Evolutionary conservation across 2,329 filamentous ascomycete genomes (phyloP), one percentile per base, ranked within the genome.

Genomic region (Beauveria sp.): DNA sequence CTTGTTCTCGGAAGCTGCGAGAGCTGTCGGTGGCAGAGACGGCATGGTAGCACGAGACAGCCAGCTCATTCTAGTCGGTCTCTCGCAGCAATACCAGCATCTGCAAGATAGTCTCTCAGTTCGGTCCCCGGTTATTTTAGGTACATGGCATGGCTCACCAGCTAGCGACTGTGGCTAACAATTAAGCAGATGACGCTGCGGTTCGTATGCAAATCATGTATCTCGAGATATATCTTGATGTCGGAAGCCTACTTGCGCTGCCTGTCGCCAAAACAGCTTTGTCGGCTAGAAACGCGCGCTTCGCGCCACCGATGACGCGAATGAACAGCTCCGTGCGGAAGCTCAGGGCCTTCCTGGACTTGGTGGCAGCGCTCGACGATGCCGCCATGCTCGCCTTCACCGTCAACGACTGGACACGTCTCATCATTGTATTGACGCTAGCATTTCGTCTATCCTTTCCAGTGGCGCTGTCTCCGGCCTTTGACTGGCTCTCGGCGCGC

Each of bases 221-320:
- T 41, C 34, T 63, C 40, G 62, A 63, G 9, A 43, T 59, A 8
- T 63, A 62, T n/a, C 62, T 63, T 20, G 59, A 63, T n/a, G 24
- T 48, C 30, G 62, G 62, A 18, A 51, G 60, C 28, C 28, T 63
- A 12, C 54, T 62, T n/a, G 47, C 59, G 16, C 62, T 63, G 20
- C 62, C 62, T n/a, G 60, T 53, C 7, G 50, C 41, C 40, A 60
- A 47, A 55, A 48, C 62, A 26, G 41, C 60, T 18, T 26, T 55
- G 59, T 46, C 34, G 3, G 55, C 62, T 28, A 47, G 54, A 20
- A 50, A 46, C 18, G 26, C 44, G 28, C 51, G 60, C 28, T 59
- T 55, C 22, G 55, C 44, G 5, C 56, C 56, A 8, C 37, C 56
- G 5, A 22, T 34, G 3, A 18, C 37, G 6, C 20, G 22, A 9